A percentile compares a stretch with the other conserved stretches of the same genome.
phyloP scores from a whole-genome alignment of 192 early-diverging fungal genomes.

The Coemansia sp. region DNA sequence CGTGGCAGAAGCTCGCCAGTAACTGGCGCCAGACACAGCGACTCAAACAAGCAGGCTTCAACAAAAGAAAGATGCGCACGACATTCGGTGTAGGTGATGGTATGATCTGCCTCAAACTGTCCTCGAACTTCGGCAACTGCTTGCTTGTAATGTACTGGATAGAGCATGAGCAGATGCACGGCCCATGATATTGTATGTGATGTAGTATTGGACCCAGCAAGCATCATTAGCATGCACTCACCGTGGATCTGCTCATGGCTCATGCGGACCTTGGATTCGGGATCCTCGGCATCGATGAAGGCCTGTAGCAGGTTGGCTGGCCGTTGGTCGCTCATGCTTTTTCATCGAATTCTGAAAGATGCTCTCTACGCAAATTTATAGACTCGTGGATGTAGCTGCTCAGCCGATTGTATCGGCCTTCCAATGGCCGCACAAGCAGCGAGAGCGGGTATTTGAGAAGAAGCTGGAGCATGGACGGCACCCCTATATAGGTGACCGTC shows the following conservation, averaged over 20 bases:
- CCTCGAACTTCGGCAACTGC: slow-evolving; percentile 30
- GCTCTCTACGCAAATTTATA: slow-evolving; percentile 16
- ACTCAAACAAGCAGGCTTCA: slow-evolving; percentile 42
- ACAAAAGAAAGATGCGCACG: slow-evolving; percentile 34
- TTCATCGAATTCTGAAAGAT: slow-evolving; percentile 5
- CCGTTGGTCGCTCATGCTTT: not conserved
- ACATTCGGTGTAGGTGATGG: slow-evolving; percentile 25
- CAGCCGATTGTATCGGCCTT: slow-evolving; percentile 26
- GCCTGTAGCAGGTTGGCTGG: slow-evolving; percentile 46
- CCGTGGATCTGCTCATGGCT: slow-evolving; percentile 38
- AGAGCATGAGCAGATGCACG: slow-evolving; percentile 31
- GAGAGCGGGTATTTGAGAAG: slow-evolving; percentile 25
- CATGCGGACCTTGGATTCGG: slow-evolving; percentile 45
- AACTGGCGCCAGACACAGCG: slow-evolving; percentile 37
- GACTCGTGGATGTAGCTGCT: slow-evolving; percentile 38
- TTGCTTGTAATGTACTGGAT: slow-evolving; percentile 18
- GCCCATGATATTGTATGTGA: slow-evolving; percentile 44
- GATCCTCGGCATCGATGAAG: slow-evolving; percentile 52
- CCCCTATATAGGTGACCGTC: slow-evolving; percentile 34
- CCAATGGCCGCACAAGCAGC: slow-evolving; percentile 27
- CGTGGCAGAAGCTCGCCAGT: slow-evolving; percentile 32
- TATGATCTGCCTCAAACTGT: slow-evolving; percentile 12
- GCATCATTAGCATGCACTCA: slow-evolving; percentile 48
- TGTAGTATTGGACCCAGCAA: slow-evolving; percentile 35
- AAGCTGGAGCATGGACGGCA: slow-evolving; percentile 39